Conservation (phyloP, 2,329 filamentous ascomycete genomes). For the Fusarium pilosicola region DNA sequence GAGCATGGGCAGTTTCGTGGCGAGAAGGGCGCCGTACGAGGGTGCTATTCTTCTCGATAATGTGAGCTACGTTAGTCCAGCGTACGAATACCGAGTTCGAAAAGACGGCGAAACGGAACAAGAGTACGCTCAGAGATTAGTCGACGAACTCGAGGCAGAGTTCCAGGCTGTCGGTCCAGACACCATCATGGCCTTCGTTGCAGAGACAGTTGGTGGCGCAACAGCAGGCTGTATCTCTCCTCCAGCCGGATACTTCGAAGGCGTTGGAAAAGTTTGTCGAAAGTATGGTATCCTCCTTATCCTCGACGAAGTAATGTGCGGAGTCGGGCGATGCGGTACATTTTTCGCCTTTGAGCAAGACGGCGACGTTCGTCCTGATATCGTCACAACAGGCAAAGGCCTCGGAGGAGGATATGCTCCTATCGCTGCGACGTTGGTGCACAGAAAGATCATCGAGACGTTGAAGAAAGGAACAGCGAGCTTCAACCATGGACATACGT, state of each 20-base stretch:
- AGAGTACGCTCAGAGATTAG: slow-evolving; percentile 69
- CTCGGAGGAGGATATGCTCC: slow-evolving; percentile 72
- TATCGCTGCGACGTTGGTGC: slow-evolving; percentile 68
- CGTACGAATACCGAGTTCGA: slow-evolving; percentile 71
- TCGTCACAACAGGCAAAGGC: slow-evolving; percentile 74
- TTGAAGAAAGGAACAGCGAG: slow-evolving; percentile 50
- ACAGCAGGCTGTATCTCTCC: slow-evolving; percentile 73
- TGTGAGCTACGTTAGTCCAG: slow-evolving; percentile 71
- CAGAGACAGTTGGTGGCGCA: slow-evolving; percentile 78
- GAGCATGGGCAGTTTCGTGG: slow-evolving; percentile 69
- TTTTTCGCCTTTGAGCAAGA: slow-evolving; percentile 72
- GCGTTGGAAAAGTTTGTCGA: slow-evolving; percentile 74
- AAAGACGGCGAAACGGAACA: slow-evolving; percentile 61
- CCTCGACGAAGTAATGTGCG: slow-evolving; percentile 81
- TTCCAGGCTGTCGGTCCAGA: slow-evolving; percentile 72
- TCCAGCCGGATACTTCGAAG: slow-evolving; percentile 74
- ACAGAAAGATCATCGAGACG: slow-evolving; percentile 59
- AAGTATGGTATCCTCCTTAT: slow-evolving; percentile 79
- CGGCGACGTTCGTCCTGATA: slow-evolving; percentile 65
- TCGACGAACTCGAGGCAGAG: slow-evolving; percentile 72
- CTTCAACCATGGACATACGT: slow-evolving; percentile 67
- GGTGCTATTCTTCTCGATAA: slow-evolving; percentile 48
- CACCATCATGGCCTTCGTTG: slow-evolving; percentile 76
- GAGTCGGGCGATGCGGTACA: slow-evolving; percentile 67
- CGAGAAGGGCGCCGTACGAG: slow-evolving; percentile 70